Percentiles rank a stretch among this genome's conserved stretches.
These are phyloP conservation scores for Postia placenta DNA, from an alignment of 768 basidiomycete genomes.

Conservation along the genomic window DNA sequence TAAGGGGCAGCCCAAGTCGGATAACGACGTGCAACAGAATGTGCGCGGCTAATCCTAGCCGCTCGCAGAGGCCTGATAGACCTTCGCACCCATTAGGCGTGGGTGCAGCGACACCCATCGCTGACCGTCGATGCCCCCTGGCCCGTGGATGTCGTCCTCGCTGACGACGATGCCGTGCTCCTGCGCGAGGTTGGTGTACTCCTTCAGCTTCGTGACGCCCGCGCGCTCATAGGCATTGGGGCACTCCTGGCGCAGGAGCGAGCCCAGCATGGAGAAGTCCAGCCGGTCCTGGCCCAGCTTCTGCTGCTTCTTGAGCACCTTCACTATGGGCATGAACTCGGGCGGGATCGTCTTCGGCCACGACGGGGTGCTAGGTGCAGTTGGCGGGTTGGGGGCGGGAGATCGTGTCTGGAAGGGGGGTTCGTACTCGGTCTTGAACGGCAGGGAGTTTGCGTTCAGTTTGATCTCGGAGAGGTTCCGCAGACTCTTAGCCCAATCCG, in stretches of 20 bases:
- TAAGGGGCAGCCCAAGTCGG: too few relatives aligned
- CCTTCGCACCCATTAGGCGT: slow-evolving; percentile 1
- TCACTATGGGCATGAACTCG: slow-evolving; percentile 20
- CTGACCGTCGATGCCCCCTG: slow-evolving; percentile 8
- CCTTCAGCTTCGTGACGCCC: slow-evolving; percentile 19
- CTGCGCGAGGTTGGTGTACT: slow-evolving; percentile 20
- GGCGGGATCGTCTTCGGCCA: slow-evolving; percentile 3
- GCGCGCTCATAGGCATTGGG: slow-evolving; percentile 15
- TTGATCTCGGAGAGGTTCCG: neutral
- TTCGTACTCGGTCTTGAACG: neutral
- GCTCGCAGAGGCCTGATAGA: too few relatives aligned
- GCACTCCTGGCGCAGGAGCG: slow-evolving; percentile 12
- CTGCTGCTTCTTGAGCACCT: slow-evolving; percentile 18
- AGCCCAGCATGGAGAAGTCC: slow-evolving; percentile 20
- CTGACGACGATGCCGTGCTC: slow-evolving; percentile 12
- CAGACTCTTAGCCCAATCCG: neutral
- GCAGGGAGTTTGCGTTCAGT: neutral
- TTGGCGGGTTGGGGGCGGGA: neutral
- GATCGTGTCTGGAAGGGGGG: neutral
- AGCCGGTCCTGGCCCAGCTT: slow-evolving; percentile 12
- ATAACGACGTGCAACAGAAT: too few relatives aligned
- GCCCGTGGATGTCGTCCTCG: slow-evolving; percentile 1
- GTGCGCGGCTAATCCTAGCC: too few relatives aligned
- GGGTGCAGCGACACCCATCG: slow-evolving; percentile 10
- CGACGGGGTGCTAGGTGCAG: neutral